phyloP scores from a whole-genome alignment of 257 asterid species.

The Catharanthus roseus region DNA sequence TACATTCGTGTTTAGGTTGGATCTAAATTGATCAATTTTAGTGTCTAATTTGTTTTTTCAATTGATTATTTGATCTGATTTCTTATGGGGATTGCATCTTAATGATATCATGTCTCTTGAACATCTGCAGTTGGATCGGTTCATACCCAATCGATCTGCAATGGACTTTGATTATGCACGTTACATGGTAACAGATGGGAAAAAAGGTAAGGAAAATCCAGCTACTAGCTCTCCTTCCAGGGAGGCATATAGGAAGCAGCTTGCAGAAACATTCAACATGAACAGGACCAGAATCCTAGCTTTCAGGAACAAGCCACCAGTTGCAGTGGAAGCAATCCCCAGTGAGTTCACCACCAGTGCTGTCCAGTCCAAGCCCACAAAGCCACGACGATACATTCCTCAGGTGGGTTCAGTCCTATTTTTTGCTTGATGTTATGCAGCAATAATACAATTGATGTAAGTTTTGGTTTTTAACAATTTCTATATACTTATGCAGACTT shows the following conservation, averaged over 20 bases:
- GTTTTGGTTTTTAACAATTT: slow-evolving; percentile 9
- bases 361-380: slow-evolving; percentile 49
- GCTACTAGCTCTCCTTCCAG: slow-evolving; percentile 57
- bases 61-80: not conserved
- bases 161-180: slow-evolving; percentile 87
- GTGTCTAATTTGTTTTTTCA: not conserved
- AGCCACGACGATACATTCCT: slow-evolving; percentile 77
- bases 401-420: slow-evolving; percentile 49
- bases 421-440: not conserved
- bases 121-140: slow-evolving; percentile 82
- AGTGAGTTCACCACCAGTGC: slow-evolving; percentile 39
- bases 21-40: not conserved
- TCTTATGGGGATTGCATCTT: not conserved
- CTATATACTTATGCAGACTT: slow-evolving; percentile 52
- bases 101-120: slow-evolving; percentile 6
- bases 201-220: slow-evolving; percentile 90
- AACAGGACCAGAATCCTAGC: slow-evolving; percentile 79
- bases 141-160: slow-evolving; percentile 94
- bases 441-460: not conserved
- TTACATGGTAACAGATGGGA: slow-evolving; percentile 78
- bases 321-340: slow-evolving; percentile 53
- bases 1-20: not conserved
- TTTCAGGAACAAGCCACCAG: slow-evolving; percentile 86
- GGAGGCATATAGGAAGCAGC: slow-evolving; percentile 80
- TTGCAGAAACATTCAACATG: slow-evolving; percentile 84